Percentiles rank a stretch among this genome's conserved stretches.
phyloP scores from a whole-genome alignment of 495 filamentous ascomycete genomes.

The Penicillium herquei region DNA sequence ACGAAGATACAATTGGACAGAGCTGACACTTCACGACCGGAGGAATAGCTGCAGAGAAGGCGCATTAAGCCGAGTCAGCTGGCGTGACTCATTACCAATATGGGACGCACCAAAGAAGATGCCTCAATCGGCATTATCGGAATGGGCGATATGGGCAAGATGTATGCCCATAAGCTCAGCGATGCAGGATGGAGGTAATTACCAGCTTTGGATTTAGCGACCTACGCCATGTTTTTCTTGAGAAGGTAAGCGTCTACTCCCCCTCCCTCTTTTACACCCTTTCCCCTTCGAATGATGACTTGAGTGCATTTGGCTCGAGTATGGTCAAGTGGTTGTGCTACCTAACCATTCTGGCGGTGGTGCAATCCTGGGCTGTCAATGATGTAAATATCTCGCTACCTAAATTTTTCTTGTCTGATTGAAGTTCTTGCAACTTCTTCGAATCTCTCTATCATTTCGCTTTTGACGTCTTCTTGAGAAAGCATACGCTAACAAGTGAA shows the following conservation, averaged over 20 bases:
- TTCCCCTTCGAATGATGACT: constrained; percentile 77
- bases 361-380: constrained; percentile 59
- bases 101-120: constrained; percentile 55
- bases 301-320: constrained; percentile 99
- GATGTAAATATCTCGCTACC: constrained; percentile 99
- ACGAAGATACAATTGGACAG: neutral
- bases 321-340: constrained; percentile 52
- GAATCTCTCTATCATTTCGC: neutral
- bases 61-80: neutral
- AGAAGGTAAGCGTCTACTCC: constrained; percentile 30
- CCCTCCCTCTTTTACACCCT: constrained; percentile 15
- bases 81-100: constrained; percentile 16
- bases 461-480: neutral
- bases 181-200: constrained; percentile 91
- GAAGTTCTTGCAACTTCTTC: constrained; percentile 10
- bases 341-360: constrained; percentile 53
- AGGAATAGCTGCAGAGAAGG: neutral
- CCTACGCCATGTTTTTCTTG: constrained; percentile 3
- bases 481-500: constrained; percentile 15
- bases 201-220: constrained; percentile 12
- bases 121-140: constrained; percentile 89
- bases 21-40: constrained; percentile 5
- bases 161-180: constrained; percentile 89
- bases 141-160: constrained; percentile 99
- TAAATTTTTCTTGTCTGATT: constrained; percentile 83